phyloP scores from a whole-genome alignment of 768 basidiomycete genomes.

The Agrocybe chaxingu region DNA sequence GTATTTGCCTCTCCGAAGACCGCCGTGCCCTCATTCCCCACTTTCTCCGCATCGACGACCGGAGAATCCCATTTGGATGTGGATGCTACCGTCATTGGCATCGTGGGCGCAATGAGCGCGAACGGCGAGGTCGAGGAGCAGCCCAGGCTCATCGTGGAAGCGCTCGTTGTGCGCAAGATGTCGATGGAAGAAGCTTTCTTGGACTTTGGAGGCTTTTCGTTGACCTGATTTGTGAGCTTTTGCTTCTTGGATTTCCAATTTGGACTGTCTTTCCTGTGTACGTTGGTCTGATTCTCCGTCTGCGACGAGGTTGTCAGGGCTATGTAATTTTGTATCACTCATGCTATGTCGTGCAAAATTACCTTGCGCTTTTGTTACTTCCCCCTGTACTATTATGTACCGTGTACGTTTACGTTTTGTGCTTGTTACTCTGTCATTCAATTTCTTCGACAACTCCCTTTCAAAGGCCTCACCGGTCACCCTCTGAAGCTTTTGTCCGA shows the following conservation, averaged over 20 bases:
- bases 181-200: conserved; percentile 73
- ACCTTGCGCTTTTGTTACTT: no score
- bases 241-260: background rate
- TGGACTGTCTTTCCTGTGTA: background rate
- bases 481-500: background rate
- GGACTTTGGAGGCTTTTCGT: conserved; percentile 66
- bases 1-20: conserved; percentile 33
- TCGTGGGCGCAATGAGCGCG: conserved; percentile 16
- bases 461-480: no score
- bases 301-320: no score
- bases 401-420: no score
- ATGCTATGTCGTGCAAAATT: no score
- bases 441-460: no score
- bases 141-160: conserved; percentile 75
- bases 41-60: conserved; percentile 19
- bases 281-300: no score
- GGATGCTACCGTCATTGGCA: conserved; percentile 19
- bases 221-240: conserved; percentile 22
- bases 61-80: conserved; percentile 27
- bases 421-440: no score
- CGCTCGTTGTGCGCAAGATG: conserved; percentile 74
- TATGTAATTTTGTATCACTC: no score
- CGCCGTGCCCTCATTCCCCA: conserved; percentile 19
- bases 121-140: conserved; percentile 19
- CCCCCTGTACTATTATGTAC: no score